phyloP scores from a whole-genome alignment of 2,329 filamentous ascomycete species.

The Cytospora chrysosperma region DNA sequence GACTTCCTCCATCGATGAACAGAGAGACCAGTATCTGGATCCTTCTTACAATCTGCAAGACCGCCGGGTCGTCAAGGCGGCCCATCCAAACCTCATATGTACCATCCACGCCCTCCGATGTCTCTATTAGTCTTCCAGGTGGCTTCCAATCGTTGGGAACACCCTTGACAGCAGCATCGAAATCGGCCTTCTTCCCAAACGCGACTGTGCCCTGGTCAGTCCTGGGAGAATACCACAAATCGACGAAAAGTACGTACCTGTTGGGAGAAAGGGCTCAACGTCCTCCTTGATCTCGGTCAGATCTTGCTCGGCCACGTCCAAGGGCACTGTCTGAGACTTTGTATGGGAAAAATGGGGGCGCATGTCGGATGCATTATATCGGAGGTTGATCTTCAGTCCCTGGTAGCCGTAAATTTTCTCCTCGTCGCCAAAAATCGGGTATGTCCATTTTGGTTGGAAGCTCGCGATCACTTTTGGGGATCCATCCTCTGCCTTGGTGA shows the following conservation, averaged over 20 bases:
- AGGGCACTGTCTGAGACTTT: conserved; percentile 66
- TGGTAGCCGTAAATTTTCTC: conserved; percentile 91
- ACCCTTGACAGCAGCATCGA: conserved; percentile 56
- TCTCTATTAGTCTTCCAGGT: conserved; percentile 69
- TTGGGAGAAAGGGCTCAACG: conserved; percentile 65
- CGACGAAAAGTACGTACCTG: conserved; percentile 47
- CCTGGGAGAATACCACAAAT: not conserved
- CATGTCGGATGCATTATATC: conserved; percentile 68
- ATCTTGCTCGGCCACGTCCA: conserved; percentile 56
- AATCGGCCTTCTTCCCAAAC: conserved; percentile 62
- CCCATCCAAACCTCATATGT: conserved; percentile 86
- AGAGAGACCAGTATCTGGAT: conserved; percentile 81
- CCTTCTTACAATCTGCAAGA: conserved; percentile 72
- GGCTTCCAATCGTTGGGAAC: conserved; percentile 58
- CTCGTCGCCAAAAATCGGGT: conserved; percentile 89
- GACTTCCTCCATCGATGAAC: conserved; percentile 90
- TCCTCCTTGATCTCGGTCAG: conserved; percentile 67
- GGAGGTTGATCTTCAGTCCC: conserved; percentile 71
- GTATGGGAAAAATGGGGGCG: conserved; percentile 71
- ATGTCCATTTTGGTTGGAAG: conserved; percentile 86
- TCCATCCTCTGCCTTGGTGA: conserved; percentile 48
- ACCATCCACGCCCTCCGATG: conserved; percentile 55
- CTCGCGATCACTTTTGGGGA: conserved; percentile 56
- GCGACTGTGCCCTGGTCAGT: conserved; percentile 51
- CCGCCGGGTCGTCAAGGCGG: conserved; percentile 65